Evolutionary conservation across 306 rosid species (phyloP).

Genomic region (Begonia peltatifolia): DNA sequence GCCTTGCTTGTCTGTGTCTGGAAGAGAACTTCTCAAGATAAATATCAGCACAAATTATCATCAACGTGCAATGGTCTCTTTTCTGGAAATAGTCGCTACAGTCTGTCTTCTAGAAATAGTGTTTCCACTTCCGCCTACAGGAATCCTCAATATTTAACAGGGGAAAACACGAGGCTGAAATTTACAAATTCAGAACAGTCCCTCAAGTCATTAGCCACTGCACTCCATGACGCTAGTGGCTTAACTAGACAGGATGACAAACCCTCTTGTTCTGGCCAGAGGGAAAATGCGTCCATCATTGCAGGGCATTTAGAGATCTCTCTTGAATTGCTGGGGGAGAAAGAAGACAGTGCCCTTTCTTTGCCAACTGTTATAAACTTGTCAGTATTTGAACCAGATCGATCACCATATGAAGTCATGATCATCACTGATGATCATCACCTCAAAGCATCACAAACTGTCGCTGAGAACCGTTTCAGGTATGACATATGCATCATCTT

Average conservation of each 20-base stretch:
- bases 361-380: conserved; percentile 57
- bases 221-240: conserved; percentile 35
- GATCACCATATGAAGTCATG: conserved; percentile 14
- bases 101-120: conserved; percentile 29
- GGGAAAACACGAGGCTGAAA: conserved; percentile 37
- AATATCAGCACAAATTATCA: conserved; percentile 20
- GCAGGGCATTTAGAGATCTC: conserved; percentile 46
- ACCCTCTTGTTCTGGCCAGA: conserved; percentile 24
- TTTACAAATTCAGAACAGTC: conserved; percentile 34
- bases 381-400: conserved; percentile 36
- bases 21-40: conserved; percentile 43
- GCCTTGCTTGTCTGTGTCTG: conserved; percentile 67
- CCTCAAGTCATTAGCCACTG: conserved; percentile 50
- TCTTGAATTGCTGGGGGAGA: conserved; percentile 43
- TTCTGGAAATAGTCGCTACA: too few species aligned
- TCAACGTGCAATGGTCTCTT: conserved; percentile 33
- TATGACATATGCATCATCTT: conserved; percentile 11
- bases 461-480: conserved; percentile 85
- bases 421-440: conserved; percentile 25
- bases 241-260: conserved; percentile 28
- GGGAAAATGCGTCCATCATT: conserved; percentile 14
- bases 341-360: conserved; percentile 21
- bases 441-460: conserved; percentile 23
- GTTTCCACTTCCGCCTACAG: conserved; percentile 32
- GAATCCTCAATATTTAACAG: conserved; percentile 30